Percentiles rank a stretch among this genome's conserved stretches.
Evolutionary conservation across 2,329 filamentous ascomycete species (phyloP).

Genomic region (Alternaria sp.): DNA sequence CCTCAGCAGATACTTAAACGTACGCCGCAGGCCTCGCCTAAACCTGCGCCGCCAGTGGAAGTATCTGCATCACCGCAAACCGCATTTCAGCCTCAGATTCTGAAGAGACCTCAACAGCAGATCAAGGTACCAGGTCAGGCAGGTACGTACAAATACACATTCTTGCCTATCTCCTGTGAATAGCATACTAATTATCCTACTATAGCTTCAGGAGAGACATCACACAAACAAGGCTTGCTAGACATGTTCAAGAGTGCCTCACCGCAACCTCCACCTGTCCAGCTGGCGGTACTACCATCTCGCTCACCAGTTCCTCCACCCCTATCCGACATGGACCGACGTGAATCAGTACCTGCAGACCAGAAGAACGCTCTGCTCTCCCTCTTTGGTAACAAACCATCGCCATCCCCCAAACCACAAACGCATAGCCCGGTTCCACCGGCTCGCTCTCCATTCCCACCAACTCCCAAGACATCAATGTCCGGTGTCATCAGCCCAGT

Average conservation of each 20-base stretch:
- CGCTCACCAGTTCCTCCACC: slow-evolving; percentile 19
- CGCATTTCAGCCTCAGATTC: slow-evolving; percentile 48
- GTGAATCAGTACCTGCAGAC: slow-evolving; percentile 39
- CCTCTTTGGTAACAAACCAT: slow-evolving; percentile 42
- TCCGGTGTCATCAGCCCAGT: slow-evolving; percentile 52
- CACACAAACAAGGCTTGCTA: slow-evolving; percentile 32
- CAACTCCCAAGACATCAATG: slow-evolving; percentile 41
- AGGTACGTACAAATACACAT: not conserved
- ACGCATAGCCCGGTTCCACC: slow-evolving; percentile 31
- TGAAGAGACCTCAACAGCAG: slow-evolving; percentile 46
- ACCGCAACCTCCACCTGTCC: slow-evolving; percentile 21
- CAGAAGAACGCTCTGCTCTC: slow-evolving; percentile 50
- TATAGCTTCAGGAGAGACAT: slow-evolving; percentile 14
- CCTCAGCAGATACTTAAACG: slow-evolving; percentile 41
- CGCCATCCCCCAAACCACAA: slow-evolving; percentile 21
- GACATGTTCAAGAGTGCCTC: slow-evolving; percentile 32
- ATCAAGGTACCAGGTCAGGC: slow-evolving; percentile 17
- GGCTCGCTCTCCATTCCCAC: slow-evolving; percentile 33
- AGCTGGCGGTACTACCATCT: slow-evolving; percentile 14
- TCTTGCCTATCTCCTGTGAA: not conserved
- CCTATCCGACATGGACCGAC: slow-evolving; percentile 32
- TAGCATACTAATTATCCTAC: not conserved
- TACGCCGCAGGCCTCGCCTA: slow-evolving; percentile 18
- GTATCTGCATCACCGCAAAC: slow-evolving; percentile 24
- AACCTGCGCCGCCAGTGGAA: slow-evolving; percentile 12